Percentiles rank a stretch among this genome's conserved stretches.
Conservation (phyloP, 1,284 basidiomycete genomes). For the Cystobasidium slooffiae region DNA sequence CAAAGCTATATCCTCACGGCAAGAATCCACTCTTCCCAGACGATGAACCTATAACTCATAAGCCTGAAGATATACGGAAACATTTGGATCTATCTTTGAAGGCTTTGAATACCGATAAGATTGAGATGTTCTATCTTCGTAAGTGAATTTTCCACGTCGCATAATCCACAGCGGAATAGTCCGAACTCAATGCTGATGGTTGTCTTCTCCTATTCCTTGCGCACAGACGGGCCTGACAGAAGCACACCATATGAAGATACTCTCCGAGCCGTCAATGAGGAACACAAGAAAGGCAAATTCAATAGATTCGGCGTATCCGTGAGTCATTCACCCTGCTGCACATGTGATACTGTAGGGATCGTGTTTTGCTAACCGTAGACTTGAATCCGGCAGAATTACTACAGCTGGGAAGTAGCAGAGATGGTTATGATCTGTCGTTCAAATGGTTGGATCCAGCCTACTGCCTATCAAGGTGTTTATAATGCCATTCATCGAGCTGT, state of each 20-base stretch:
- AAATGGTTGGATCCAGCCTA: slow-evolving; percentile 67
- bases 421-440: slow-evolving; percentile 65
- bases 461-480: slow-evolving; percentile 67
- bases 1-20: slow-evolving; percentile 59
- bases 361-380: background rate
- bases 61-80: slow-evolving; percentile 51
- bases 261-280: slow-evolving; percentile 62
- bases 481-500: slow-evolving; percentile 60
- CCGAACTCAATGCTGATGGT: background rate
- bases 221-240: slow-evolving; percentile 62
- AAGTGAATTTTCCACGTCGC: background rate
- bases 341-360: background rate
- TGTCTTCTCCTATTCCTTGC: no score
- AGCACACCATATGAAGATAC: slow-evolving; percentile 62
- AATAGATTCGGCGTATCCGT: slow-evolving; percentile 64
- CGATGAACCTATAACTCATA: slow-evolving; percentile 50
- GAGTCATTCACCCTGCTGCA: slow-evolving; percentile 52
- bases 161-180: background rate
- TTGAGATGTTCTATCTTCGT: slow-evolving; percentile 65
- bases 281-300: slow-evolving; percentile 63
- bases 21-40: slow-evolving; percentile 39
- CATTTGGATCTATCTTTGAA: slow-evolving; percentile 55
- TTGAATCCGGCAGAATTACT: slow-evolving; percentile 20
- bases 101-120: slow-evolving; percentile 55
- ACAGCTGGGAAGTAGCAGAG: slow-evolving; percentile 67